A percentile compares a stretch with the other conserved stretches of the same genome.
phyloP scores from a whole-genome alignment of 371 early-diverging fungal genomes.

The Syncephalis fuscata region DNA sequence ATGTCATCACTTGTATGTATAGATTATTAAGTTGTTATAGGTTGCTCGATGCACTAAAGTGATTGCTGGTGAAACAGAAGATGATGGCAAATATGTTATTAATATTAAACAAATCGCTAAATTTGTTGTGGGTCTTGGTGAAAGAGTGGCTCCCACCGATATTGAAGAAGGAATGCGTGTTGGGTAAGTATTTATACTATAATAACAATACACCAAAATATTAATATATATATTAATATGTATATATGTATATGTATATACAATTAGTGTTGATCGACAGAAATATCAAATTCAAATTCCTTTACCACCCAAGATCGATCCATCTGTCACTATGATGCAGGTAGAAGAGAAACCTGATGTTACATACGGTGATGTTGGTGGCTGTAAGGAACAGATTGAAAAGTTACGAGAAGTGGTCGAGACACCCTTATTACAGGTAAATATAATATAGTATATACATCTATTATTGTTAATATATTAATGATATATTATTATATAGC shows the following conservation, averaged over 20 bases:
- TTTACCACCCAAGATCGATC: conserved; percentile 99
- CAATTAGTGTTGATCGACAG: conserved; percentile 92
- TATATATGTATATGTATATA: no score
- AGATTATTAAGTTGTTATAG: conserved; percentile 11
- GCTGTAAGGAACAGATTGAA: conserved; percentile 99
- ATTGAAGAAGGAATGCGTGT: conserved; percentile 99
- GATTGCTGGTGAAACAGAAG: conserved; percentile 58
- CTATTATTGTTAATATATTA: conserved; percentile 4
- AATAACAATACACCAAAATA: neutral
- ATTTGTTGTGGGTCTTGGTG: conserved; percentile 96
- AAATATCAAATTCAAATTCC: conserved; percentile 99
- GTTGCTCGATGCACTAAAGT: conserved; percentile 98
- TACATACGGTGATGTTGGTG: conserved; percentile 99
- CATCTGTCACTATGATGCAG: conserved; percentile 99
- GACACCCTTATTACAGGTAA: conserved; percentile 83
- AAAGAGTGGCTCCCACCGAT: conserved; percentile 93
- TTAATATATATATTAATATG: neutral
- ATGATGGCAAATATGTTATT: conserved; percentile 90
- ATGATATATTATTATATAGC: conserved; percentile 19
- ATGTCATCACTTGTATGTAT: neutral
- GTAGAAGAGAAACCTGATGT: conserved; percentile 99
- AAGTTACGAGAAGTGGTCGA: conserved; percentile 99
- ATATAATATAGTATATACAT: conserved; percentile 4
- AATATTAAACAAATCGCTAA: conserved; percentile 99
- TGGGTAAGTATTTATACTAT: conserved; percentile 42